These are phyloP conservation scores for Aurinia saxatilis DNA, from an alignment of 345 rosid genomes.

Conservation along the genomic window DNA sequence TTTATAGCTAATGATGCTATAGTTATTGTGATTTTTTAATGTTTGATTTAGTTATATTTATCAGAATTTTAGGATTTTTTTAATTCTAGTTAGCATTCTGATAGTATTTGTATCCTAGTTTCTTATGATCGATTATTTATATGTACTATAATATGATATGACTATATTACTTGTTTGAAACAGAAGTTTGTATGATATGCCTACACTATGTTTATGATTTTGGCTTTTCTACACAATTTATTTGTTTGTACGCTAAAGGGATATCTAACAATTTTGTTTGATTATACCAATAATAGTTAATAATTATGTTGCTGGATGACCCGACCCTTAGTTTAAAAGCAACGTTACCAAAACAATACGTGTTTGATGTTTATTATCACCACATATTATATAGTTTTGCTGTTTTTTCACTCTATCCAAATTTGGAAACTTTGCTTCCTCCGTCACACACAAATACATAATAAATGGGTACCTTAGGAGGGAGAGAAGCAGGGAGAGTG, in stretches of 20 bases:
- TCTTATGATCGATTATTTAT: too few relatives aligned
- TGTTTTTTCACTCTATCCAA: conserved; percentile 18
- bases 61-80: too few relatives aligned
- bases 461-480: conserved; percentile 56
- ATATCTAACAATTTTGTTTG: neutral
- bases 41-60: too few relatives aligned
- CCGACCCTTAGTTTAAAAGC: conserved; percentile 26
- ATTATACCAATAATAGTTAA: neutral
- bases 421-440: conserved; percentile 10
- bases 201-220: neutral
- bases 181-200: neutral
- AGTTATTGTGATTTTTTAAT: too few relatives aligned
- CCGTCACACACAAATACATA: neutral
- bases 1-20: too few relatives aligned
- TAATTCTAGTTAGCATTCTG: too few relatives aligned
- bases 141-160: too few relatives aligned
- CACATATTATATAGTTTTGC: neutral
- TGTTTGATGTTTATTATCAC: conserved; percentile 12
- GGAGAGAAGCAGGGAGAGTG: conserved; percentile 60
- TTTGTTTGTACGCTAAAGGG: neutral
- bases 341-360: conserved; percentile 19
- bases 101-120: too few relatives aligned
- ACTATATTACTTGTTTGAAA: too few relatives aligned
- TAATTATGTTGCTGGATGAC: neutral
- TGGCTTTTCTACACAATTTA: neutral